A percentile compares a stretch with the other conserved stretches of the same genome.
phyloP scores from a whole-genome alignment of 2,329 filamentous ascomycete genomes.

The Neoascochyta sp. region DNA sequence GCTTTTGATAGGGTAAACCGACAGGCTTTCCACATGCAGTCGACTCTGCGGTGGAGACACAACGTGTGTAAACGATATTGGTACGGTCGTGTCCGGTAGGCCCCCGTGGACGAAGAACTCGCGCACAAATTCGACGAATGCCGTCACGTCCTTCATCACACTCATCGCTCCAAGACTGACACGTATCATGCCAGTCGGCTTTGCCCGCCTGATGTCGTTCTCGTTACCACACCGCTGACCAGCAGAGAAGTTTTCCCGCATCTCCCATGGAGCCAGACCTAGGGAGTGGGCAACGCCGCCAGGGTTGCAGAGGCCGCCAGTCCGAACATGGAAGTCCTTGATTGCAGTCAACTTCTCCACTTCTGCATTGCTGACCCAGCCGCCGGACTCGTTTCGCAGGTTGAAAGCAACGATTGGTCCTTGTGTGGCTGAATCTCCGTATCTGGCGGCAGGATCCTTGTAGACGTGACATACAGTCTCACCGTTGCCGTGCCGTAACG shows the following conservation, averaged over 20 bases:
- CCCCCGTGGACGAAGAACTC: constrained; percentile 44
- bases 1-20: constrained; percentile 90
- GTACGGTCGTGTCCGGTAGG: constrained; percentile 10
- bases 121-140: constrained; percentile 65
- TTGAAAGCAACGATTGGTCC: constrained; percentile 87
- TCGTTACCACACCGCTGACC: constrained; percentile 83
- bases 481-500: constrained; percentile 67
- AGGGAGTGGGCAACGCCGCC: constrained; percentile 75
- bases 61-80: constrained; percentile 16
- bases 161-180: constrained; percentile 90
- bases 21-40: constrained; percentile 47
- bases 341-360: constrained; percentile 81
- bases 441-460: constrained; percentile 40
- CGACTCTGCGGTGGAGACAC: constrained; percentile 28
- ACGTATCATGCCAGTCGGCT: constrained; percentile 82
- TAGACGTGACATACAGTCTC: constrained; percentile 65
- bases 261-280: constrained; percentile 72
- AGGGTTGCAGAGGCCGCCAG: constrained; percentile 87
- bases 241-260: constrained; percentile 77
- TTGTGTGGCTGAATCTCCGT: constrained; percentile 46
- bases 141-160: constrained; percentile 67
- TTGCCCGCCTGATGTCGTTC: constrained; percentile 75
- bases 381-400: constrained; percentile 62
- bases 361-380: constrained; percentile 77
- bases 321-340: constrained; percentile 78